Conservation (phyloP, 2,329 filamentous ascomycete species). For the Fusarium scirpi region DNA sequence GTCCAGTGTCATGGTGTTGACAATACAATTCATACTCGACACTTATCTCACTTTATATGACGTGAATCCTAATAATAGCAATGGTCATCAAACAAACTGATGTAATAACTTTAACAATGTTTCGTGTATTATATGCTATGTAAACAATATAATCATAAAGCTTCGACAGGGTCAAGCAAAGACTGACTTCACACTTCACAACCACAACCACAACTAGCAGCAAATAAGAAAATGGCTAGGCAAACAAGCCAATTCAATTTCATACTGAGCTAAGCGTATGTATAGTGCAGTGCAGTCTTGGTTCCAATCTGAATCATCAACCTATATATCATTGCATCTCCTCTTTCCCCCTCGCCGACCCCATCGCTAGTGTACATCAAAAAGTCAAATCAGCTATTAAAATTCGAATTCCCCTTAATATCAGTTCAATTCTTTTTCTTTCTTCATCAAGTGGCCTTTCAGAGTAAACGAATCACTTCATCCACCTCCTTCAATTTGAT, state of each 20-base stretch:
- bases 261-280: conserved; percentile 38
- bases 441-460: conserved; percentile 17
- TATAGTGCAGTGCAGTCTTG: conserved; percentile 31
- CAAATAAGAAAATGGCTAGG: conserved; percentile 28
- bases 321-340: conserved; percentile 42
- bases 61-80: neutral
- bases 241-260: conserved; percentile 43
- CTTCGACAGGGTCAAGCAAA: neutral
- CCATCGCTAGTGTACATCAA: conserved; percentile 43
- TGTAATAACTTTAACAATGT: neutral
- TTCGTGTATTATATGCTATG: neutral
- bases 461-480: conserved; percentile 8
- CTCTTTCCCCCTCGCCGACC: conserved; percentile 22
- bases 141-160: neutral
- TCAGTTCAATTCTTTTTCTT: conserved; percentile 11
- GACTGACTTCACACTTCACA: neutral
- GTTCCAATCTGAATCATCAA: conserved; percentile 47
- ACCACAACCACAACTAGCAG: conserved; percentile 8
- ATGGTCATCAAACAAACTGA: neutral
- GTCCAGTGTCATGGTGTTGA: conserved; percentile 1
- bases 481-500: conserved; percentile 11
- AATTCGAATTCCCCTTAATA: conserved; percentile 27
- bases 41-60: neutral
- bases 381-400: conserved; percentile 47
- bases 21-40: neutral